These are phyloP conservation scores for Poa annua DNA, from an alignment of 176 grass and related monocot species.

Conservation along the genomic window DNA sequence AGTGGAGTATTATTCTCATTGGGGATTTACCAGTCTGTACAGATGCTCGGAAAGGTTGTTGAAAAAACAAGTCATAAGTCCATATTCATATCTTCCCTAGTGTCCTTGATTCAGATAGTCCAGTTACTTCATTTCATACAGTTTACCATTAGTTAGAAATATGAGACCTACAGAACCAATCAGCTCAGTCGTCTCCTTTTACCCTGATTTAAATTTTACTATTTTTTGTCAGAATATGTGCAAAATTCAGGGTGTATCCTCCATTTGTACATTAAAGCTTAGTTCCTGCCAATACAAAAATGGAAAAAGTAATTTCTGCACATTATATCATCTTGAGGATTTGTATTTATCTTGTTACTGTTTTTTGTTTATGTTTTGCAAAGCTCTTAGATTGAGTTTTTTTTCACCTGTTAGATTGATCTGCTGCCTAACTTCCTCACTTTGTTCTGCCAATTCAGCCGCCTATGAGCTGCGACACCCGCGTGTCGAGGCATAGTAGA, in stretches of 20 bases:
- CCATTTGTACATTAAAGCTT: background rate
- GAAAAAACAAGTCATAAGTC: background rate
- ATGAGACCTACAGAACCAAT: background rate
- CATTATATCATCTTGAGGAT: background rate
- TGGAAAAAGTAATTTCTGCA: background rate
- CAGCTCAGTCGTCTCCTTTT: background rate
- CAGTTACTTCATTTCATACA: background rate
- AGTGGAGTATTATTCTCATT: background rate
- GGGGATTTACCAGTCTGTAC: background rate
- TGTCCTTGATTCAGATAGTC: background rate
- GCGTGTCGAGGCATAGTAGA: background rate
- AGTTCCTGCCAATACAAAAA: background rate
- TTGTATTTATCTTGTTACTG: background rate
- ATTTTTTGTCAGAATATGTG: background rate
- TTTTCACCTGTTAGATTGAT: background rate
- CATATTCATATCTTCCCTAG: background rate
- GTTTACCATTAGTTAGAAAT: background rate
- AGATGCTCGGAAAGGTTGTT: background rate
- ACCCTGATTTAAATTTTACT: background rate
- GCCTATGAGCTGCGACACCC: background rate
- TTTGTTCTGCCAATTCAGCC: constrained; percentile 1
- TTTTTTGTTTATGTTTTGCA: background rate
- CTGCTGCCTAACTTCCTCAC: too few relatives aligned
- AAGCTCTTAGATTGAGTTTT: background rate
- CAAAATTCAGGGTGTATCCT: background rate